Percentiles rank a stretch among this genome's conserved stretches.
Conservation (phyloP, 2,329 filamentous ascomycete species). For the Coccinonectria pachysandricola region DNA sequence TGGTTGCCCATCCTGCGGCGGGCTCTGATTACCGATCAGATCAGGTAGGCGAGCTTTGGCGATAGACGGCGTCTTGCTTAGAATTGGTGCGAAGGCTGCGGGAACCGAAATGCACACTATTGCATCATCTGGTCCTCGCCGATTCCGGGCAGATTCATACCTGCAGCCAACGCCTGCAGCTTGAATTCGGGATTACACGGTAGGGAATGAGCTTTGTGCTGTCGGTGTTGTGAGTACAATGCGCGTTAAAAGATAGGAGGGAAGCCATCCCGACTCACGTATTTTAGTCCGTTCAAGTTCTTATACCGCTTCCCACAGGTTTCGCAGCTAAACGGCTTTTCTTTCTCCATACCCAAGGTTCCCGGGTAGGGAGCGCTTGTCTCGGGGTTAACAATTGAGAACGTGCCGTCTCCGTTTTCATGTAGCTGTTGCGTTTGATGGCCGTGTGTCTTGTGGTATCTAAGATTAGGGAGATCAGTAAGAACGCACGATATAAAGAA, state of each 20-base stretch:
- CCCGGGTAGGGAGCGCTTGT: slow-evolving; percentile 91
- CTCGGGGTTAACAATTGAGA: slow-evolving; percentile 95
- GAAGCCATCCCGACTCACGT: slow-evolving; percentile 58
- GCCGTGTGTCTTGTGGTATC: slow-evolving; percentile 70
- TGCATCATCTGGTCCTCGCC: slow-evolving; percentile 34
- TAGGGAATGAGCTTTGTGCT: slow-evolving; percentile 73
- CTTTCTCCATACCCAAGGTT: slow-evolving; percentile 98
- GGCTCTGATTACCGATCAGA: too few relatives aligned
- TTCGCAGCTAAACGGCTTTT: slow-evolving; percentile 97
- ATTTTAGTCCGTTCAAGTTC: slow-evolving; percentile 97
- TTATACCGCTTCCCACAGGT: slow-evolving; percentile 98
- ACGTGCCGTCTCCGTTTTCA: slow-evolving; percentile 93
- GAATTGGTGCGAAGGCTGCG: too few relatives aligned
- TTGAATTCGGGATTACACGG: slow-evolving; percentile 78
- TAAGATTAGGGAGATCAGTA: slow-evolving; percentile 24
- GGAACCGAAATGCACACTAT: too few relatives aligned
- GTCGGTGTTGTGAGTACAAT: slow-evolving; percentile 22
- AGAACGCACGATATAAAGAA: too few relatives aligned
- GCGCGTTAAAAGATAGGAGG: too few relatives aligned
- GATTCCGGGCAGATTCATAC: slow-evolving; percentile 32
- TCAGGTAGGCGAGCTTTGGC: too few relatives aligned
- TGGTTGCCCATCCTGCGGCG: too few relatives aligned
- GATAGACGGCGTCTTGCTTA: too few relatives aligned
- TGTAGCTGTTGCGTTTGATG: slow-evolving; percentile 95
- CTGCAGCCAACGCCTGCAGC: slow-evolving; percentile 33